Conservation (phyloP, 164 flowering plant species). For the Tinospora cordifolia region DNA sequence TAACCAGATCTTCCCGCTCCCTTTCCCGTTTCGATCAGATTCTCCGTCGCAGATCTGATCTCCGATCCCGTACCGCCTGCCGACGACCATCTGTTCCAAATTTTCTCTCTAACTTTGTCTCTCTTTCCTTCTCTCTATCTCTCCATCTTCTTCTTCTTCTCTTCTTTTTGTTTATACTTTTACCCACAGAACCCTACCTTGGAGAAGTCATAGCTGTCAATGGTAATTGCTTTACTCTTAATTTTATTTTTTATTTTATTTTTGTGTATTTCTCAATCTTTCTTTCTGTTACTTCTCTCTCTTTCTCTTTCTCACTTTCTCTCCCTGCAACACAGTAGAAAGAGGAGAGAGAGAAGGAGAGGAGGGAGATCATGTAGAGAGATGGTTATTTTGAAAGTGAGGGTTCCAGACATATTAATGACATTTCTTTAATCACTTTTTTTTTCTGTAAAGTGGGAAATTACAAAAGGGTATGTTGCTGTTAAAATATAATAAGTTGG, state of each 20-base stretch:
- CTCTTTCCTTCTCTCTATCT: neutral
- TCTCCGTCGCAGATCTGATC: conserved; percentile 5
- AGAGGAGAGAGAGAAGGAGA: neutral
- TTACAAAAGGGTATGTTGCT: neutral
- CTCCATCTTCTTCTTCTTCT: neutral
- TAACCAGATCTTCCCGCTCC: conserved; percentile 6
- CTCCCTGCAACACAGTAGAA: conserved; percentile 2
- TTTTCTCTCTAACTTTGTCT: conserved; percentile 1
- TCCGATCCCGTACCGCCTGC: neutral
- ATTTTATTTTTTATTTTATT: neutral
- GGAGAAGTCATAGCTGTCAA: conserved; percentile 12
- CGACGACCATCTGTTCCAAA: neutral
- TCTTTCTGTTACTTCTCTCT: neutral
- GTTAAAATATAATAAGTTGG: neutral
- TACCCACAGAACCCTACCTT: conserved; percentile 6
- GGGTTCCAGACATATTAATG: neutral
- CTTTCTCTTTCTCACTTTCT: neutral
- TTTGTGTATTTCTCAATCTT: neutral
- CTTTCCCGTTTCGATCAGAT: conserved; percentile 10
- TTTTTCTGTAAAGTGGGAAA: neutral
- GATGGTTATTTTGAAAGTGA: neutral
- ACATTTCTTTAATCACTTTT: neutral
- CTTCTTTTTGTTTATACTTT: neutral
- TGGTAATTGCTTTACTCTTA: conserved; percentile 10
- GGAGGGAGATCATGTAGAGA: neutral